Evolutionary conservation across 2,329 filamentous ascomycete species (phyloP), one percentile per base, ranked within the genome.

Genomic region (Rutstroemia sp.): DNA sequence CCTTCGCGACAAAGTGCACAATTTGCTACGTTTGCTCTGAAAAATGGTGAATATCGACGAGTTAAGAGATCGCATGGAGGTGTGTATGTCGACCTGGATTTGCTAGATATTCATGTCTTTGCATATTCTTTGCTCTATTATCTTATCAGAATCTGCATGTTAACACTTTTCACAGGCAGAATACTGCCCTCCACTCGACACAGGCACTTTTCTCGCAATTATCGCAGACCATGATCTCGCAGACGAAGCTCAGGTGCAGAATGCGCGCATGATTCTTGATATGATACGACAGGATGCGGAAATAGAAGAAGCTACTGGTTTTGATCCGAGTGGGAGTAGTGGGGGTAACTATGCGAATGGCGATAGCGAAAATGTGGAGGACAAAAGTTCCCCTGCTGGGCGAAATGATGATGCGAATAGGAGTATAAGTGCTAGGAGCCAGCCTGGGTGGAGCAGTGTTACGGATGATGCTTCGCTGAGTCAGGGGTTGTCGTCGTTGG

Each of bases 271-370:
- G n/a, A 77, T 79, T 0, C 76, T 96, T 1, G 76, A 87, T n/a
- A 70, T 73, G 1, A 72, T 96, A 14, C 87, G 86, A 51, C 74
- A 81, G 30, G 75, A 79, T 57, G 89, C 87, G 0, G 69, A 75
- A 0, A 72, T 73, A 1, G 87, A 94, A 68, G 88, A 94, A 66
- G 80, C 83, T 16, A 84, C 82, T 9, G 84, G 84, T 0, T 95
- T 95, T 67, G 89, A 94, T 62, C 82, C 88, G 0, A 89, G 87
- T 34, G 89, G 87, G 2, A 81, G 86, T 25, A 80, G 83, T 27
- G 79, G 78, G 66, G 63, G 45, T 54, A 57, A 49, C 63, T 54
- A 40, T 30, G 39, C 40, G 34, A 47, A 46, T 17, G 49, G 42
- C 25, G 54, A 49, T 10, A 10, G 52, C 10, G 52, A 40, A 21